A percentile compares a stretch with the other conserved stretches of the same genome.
Conservation (phyloP, 768 basidiomycete genomes). For the Pleurotus sapidus region DNA sequence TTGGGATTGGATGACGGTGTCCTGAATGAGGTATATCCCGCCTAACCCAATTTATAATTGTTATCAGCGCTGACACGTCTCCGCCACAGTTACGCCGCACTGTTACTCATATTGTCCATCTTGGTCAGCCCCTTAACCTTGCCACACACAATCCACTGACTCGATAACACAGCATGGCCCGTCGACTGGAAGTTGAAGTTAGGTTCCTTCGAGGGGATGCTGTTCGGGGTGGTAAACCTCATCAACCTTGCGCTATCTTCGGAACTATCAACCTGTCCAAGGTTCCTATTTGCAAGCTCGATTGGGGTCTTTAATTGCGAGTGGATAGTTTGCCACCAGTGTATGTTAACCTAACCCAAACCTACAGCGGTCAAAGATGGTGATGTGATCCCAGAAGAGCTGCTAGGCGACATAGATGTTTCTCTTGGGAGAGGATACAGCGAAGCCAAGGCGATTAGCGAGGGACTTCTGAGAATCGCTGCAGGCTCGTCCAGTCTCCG, state of each 20-base stretch:
- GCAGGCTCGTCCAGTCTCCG: not conserved
- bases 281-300: constrained; percentile 39
- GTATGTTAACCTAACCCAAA: constrained; percentile 17
- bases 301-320: constrained; percentile 17
- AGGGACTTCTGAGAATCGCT: constrained; percentile 24
- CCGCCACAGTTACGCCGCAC: constrained; percentile 18
- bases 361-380: constrained; percentile 23
- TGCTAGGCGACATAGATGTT: constrained; percentile 24
- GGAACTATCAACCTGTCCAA: constrained; percentile 13
- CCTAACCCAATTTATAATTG: not conserved
- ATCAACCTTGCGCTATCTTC: constrained; percentile 28
- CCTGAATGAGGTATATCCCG: constrained; percentile 17
- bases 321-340: too few relatives aligned
- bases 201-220: constrained; percentile 39
- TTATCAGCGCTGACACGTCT: not conserved
- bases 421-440: constrained; percentile 41
- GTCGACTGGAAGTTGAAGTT: constrained; percentile 33
- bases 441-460: constrained; percentile 42
- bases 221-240: constrained; percentile 37
- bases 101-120: constrained; percentile 36
- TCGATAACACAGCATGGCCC: constrained; percentile 12
- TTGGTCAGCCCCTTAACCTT: constrained; percentile 17
- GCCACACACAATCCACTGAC: too few relatives aligned
- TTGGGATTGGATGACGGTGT: constrained; percentile 25
- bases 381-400: constrained; percentile 31